A percentile compares a stretch with the other conserved stretches of the same genome.
phyloP scores from a whole-genome alignment of 2,329 filamentous ascomycete species.

The Venturia nashicola region DNA sequence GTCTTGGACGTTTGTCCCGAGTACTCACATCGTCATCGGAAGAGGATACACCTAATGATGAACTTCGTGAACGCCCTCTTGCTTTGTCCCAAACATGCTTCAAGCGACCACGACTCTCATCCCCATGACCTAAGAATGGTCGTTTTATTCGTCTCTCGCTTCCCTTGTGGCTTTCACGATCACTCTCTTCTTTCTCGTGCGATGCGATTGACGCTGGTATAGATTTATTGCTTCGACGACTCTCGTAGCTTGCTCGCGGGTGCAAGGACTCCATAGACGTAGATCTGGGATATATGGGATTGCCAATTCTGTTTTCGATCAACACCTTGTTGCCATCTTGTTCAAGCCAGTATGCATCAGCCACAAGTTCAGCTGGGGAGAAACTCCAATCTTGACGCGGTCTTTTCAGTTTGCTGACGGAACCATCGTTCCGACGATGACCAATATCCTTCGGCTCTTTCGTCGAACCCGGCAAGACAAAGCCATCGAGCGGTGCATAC shows the following conservation, averaged over 20 bases:
- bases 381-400: constrained; percentile 77
- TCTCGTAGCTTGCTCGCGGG: constrained; percentile 9
- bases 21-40: constrained; percentile 30
- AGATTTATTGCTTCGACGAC: constrained; percentile 7
- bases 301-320: constrained; percentile 69
- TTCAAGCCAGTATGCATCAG: constrained; percentile 85
- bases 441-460: constrained; percentile 5
- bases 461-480: neutral
- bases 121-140: constrained; percentile 18
- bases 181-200: constrained; percentile 15
- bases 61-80: constrained; percentile 18
- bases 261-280: neutral
- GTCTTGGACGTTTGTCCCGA: constrained; percentile 34
- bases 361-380: constrained; percentile 72
- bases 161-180: constrained; percentile 22
- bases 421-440: constrained; percentile 27
- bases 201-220: constrained; percentile 2
- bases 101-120: constrained; percentile 19
- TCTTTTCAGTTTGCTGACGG: constrained; percentile 49
- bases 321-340: constrained; percentile 66
- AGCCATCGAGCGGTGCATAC: constrained; percentile 9
- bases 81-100: constrained; percentile 20
- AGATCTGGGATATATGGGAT: constrained; percentile 43
- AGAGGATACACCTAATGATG: constrained; percentile 20
- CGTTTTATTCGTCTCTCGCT: constrained; percentile 27